These are phyloP conservation scores for Kluyveromyces sp. DNA, from an alignment of 1,139 yeast genomes.

Conservation along the genomic window DNA sequence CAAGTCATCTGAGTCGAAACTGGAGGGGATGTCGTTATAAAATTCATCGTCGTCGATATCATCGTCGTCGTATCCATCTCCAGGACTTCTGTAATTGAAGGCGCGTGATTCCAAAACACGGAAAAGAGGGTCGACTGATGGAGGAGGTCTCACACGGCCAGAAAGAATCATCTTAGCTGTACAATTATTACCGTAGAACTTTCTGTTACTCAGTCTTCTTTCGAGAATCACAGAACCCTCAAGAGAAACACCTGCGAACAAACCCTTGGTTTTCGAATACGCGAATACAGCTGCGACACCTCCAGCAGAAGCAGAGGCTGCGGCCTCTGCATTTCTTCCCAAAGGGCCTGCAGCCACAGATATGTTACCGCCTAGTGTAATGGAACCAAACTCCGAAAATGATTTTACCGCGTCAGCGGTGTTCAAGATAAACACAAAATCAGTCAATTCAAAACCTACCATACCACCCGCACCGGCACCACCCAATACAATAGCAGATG, in stretches of 20 bases:
- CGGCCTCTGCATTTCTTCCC: constrained; percentile 97
- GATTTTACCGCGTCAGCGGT: constrained; percentile 84
- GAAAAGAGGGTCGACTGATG: constrained; percentile 85
- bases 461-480: constrained; percentile 99
- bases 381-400: constrained; percentile 89
- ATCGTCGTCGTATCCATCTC: constrained; percentile 59
- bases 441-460: constrained; percentile 93
- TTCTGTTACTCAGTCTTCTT: constrained; percentile 93
- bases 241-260: constrained; percentile 93
- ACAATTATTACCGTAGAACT: constrained; percentile 82
- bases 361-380: constrained; percentile 90
- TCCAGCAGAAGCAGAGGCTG: constrained; percentile 87
- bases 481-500: constrained; percentile 90
- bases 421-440: constrained; percentile 89
- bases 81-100: constrained; percentile 52
- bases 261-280: constrained; percentile 92
- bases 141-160: constrained; percentile 87
- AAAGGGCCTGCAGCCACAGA: constrained; percentile 98
- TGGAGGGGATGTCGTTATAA: constrained; percentile 33
- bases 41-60: constrained; percentile 26
- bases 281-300: constrained; percentile 88
- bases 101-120: constrained; percentile 81
- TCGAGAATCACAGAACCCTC: constrained; percentile 95
- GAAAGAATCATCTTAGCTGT: constrained; percentile 77
- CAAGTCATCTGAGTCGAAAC: constrained; percentile 26